Base-by-base conservation (phyloP, 2,329 filamentous ascomycete species). In the Paracorniculantispora psalliotae region DNA sequence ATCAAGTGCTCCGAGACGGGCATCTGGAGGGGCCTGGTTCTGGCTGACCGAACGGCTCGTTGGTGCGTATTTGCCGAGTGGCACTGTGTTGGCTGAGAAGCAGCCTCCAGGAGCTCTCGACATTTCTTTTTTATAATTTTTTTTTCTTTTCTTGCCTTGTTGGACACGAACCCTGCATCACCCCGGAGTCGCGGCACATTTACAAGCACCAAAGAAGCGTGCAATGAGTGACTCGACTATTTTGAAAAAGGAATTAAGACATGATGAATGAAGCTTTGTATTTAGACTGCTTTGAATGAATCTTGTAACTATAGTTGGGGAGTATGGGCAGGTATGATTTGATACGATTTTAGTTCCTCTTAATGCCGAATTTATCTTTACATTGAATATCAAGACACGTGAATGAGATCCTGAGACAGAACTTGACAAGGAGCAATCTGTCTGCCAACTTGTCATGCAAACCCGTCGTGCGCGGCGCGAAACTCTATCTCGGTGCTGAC, bases 31-130 rank as follows among this genome's bases (percentile, higher is more conserved):
- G 90, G 89, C 1, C 74, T 96, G 61, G 91, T 96, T 46, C 78
- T 94, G 59, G 91, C 91, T 7, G 91, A 96, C 75, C 82, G 91
- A 57, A 92, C 88, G 61, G 90, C 90, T 47, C 80, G 90, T 66
- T 96, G 91, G 91, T 94, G 91, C 69, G 91, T 96, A n/a, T 94
- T 94, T 79, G 89, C 89, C 0, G 90, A 96, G 77, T 96, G 91
- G 91, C 78, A 84, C 62, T 90, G 87, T 67, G 72, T 76, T 54
- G 72, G 73, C 50, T 75, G 21, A 53, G 9, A 19, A 43, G 2
- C 6, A 26, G 41, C 39, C 33, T 1, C 6, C n/a, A 28, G 19
- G 10, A 17, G 8, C 17, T 8, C 9, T 46, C 44, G n/a, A 3
- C 19, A 39, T 39, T 39, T 13, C 30, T 23, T 33, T 35, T 44